Evolutionary conservation across 129 eudicot genomes (phyloP).

Genomic region (Pulicaria dysenterica): DNA sequence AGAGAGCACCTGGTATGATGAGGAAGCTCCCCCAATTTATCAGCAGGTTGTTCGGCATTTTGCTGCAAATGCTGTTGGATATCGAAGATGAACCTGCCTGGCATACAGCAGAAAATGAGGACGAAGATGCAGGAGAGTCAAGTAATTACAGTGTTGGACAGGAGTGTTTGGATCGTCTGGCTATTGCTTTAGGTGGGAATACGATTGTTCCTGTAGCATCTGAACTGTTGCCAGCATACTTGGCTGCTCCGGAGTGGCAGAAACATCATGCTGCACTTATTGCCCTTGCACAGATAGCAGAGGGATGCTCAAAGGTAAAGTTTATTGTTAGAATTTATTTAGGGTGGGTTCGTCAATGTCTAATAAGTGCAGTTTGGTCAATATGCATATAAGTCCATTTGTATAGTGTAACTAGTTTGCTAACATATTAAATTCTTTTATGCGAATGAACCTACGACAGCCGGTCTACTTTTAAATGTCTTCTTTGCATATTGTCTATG

Average conservation of each 20-base stretch:
- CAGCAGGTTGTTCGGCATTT: constrained; percentile 67
- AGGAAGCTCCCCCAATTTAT: constrained; percentile 89
- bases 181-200: constrained; percentile 86
- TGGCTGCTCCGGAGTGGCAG: constrained; percentile 97
- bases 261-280: constrained; percentile 90
- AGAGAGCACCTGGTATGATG: constrained; percentile 96
- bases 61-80: constrained; percentile 79
- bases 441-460: background rate
- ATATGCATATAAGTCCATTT: background rate
- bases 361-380: background rate
- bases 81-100: constrained; percentile 85
- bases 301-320: constrained; percentile 89
- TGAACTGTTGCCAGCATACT: constrained; percentile 71
- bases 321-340: background rate
- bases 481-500: background rate
- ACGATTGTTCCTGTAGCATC: constrained; percentile 96
- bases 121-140: constrained; percentile 92
- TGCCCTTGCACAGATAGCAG: constrained; percentile 93
- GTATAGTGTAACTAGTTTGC: background rate
- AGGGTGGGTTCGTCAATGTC: background rate
- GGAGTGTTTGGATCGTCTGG: constrained; percentile 88
- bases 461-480: background rate
- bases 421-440: background rate
- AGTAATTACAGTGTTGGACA: constrained; percentile 88
- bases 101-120: constrained; percentile 84